Evolutionary conservation across 2,329 filamentous ascomycete species (phyloP), one percentile per base, ranked within the genome.

Genomic region (Hypoxylon sp.): DNA sequence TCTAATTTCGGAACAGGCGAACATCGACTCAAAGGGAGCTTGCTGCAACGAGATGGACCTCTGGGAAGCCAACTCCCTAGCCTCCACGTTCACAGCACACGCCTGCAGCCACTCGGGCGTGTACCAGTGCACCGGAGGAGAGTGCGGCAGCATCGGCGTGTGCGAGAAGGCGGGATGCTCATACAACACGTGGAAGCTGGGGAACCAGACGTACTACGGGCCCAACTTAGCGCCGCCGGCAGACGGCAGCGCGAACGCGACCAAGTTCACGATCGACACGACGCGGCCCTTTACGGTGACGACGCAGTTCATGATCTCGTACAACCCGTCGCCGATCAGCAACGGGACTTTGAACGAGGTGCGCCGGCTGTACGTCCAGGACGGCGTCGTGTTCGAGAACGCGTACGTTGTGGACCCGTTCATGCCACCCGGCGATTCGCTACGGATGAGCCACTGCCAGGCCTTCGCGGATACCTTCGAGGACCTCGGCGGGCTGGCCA

Each of bases 41-140:
- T 90, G 88, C 82, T 91, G 88, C 76, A 78, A 84, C 44, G 89
- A 91, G 77, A 88, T 91, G 84, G 88, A 91, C 62, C 82, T 89
- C 73, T 88, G 86, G 85, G 87, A 89, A 74, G 85, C 86, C 59
- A 89, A 89, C 79, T 81, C 79, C 53, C 80, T 85, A 64, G 83
- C 86, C 6, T 82, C 80, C 17, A 84, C 86, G 28, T 81, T 83
- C 67, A 89, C 87, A 1, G 85, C 87, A 17, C 87, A 89, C 74
- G 79, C 83, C 17, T 89, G 87, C 79, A 80, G 77, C 64, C 74
- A 75, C 32, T 71, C 76, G 8, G 81, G 80, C 54, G 78, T 74
- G 2, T 72, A 72, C 65, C 57, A 67, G 51, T 87, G 84, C 78
- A 60, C 58, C 6, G 71, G 62, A 13, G 71, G 62, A 20, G 64